These are phyloP conservation scores for Piper betle DNA, from an alignment of 164 flowering plant species.

Conservation along the genomic window DNA sequence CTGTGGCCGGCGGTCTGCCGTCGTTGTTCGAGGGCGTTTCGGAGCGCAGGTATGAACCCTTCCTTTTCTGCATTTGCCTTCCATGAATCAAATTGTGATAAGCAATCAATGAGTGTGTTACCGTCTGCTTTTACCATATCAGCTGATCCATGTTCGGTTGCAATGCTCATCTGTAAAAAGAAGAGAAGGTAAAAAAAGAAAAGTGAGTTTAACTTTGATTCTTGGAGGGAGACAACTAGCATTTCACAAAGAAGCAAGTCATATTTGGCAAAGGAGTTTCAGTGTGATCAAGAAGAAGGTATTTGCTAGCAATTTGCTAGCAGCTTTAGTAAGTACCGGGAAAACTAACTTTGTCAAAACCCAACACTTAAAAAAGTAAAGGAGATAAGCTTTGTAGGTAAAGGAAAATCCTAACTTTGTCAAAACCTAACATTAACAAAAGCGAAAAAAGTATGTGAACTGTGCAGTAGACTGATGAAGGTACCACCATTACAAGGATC, in stretches of 20 bases:
- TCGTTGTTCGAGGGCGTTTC: constrained; percentile 15
- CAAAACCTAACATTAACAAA: neutral
- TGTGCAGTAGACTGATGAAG: neutral
- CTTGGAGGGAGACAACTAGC: neutral
- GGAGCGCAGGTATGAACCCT: constrained; percentile 43
- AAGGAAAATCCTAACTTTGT: neutral
- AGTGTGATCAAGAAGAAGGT: neutral
- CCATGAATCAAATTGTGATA: constrained; percentile 33
- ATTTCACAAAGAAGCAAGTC: neutral
- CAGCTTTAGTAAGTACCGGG: neutral
- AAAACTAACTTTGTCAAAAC: neutral
- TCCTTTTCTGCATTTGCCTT: constrained; percentile 6
- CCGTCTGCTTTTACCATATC: constrained; percentile 45
- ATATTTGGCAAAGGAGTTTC: neutral
- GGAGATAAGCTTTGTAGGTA: neutral
- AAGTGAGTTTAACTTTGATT: neutral
- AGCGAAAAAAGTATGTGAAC: neutral
- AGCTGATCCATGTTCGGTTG: constrained; percentile 20
- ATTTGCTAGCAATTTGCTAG: neutral
- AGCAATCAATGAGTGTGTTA: constrained; percentile 17
- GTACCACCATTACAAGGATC: neutral
- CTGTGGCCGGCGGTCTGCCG: constrained; percentile 24
- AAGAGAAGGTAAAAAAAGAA: too few relatives aligned
- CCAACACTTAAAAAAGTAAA: neutral
- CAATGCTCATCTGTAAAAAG: neutral